Conservation (phyloP, 202 grass and related monocot genomes). For the Musa balbisiana region DNA sequence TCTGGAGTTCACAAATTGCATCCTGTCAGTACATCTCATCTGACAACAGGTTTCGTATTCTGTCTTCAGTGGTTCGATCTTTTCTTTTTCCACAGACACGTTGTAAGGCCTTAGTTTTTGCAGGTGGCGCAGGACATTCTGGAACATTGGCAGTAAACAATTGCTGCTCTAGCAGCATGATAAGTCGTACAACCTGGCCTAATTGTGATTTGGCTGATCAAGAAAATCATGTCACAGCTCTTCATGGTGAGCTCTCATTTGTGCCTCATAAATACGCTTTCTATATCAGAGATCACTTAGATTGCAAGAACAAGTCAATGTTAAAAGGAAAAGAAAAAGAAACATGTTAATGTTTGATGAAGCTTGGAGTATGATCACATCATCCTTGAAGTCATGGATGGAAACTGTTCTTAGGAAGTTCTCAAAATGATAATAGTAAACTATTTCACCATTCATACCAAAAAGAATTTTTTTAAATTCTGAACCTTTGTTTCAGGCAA, state of each 20-base stretch:
- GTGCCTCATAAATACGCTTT: not conserved
- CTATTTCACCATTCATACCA: too few relatives aligned
- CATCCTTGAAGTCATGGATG: too few relatives aligned
- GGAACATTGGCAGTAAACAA: slow-evolving; percentile 35
- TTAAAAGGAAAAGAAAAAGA: not conserved
- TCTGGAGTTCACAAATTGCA: slow-evolving; percentile 32
- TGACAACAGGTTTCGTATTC: slow-evolving; percentile 26
- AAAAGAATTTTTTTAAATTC: too few relatives aligned
- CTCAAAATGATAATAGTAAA: too few relatives aligned
- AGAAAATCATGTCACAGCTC: slow-evolving; percentile 3
- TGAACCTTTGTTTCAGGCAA: too few relatives aligned
- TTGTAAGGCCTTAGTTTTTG: slow-evolving; percentile 2
- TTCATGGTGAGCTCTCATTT: not conserved
- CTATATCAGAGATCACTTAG: not conserved
- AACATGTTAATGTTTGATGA: not conserved
- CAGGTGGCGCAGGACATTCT: slow-evolving; percentile 11
- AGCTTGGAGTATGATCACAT: not conserved
- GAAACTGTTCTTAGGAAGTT: too few relatives aligned
- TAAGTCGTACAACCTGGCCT: not conserved
- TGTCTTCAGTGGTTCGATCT: not conserved
- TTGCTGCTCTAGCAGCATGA: slow-evolving; percentile 23
- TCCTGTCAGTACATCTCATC: slow-evolving; percentile 30
- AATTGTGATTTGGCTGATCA: slow-evolving; percentile 1
- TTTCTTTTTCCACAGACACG: not conserved
- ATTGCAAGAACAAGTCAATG: too few relatives aligned